Evolutionary conservation across 1,139 yeast genomes (phyloP).

Genomic region (Saccharomyces hybrid): DNA sequence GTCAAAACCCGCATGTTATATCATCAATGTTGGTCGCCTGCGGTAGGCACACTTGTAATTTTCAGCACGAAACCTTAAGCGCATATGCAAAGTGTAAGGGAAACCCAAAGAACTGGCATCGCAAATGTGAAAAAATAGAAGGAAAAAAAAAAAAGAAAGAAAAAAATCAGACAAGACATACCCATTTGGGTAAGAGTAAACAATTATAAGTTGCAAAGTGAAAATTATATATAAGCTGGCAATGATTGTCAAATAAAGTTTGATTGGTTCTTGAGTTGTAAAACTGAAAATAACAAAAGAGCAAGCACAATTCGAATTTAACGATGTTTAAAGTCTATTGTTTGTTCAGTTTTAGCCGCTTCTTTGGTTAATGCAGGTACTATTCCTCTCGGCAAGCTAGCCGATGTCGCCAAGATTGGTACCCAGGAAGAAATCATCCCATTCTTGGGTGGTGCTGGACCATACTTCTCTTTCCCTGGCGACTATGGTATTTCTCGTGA

Average conservation of each 20-base stretch:
- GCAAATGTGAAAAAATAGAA: background rate
- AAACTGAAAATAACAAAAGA: slow-evolving; percentile 5
- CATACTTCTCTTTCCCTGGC: slow-evolving; percentile 18
- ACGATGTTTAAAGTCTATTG: background rate
- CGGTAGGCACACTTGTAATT: background rate
- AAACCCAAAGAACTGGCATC: background rate
- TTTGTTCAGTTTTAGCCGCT: background rate
- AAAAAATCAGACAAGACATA: background rate
- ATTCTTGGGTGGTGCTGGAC: slow-evolving; percentile 19
- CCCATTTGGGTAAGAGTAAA: background rate
- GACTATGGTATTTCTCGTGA: slow-evolving; percentile 13
- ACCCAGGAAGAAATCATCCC: slow-evolving; percentile 15
- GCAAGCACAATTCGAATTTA: background rate
- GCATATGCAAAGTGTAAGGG: background rate
- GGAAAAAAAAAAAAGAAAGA: background rate
- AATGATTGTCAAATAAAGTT: background rate
- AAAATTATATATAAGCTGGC: background rate
- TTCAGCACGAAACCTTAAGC: background rate
- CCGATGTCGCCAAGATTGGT: slow-evolving; percentile 12
- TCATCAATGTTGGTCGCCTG: background rate
- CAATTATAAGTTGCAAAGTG: background rate
- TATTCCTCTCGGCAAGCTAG: background rate
- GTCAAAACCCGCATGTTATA: background rate
- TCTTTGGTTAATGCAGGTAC: background rate
- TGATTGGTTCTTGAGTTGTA: background rate